phyloP scores from a whole-genome alignment of 495 filamentous ascomycete genomes.

The Lophiostoma macrostomum region DNA sequence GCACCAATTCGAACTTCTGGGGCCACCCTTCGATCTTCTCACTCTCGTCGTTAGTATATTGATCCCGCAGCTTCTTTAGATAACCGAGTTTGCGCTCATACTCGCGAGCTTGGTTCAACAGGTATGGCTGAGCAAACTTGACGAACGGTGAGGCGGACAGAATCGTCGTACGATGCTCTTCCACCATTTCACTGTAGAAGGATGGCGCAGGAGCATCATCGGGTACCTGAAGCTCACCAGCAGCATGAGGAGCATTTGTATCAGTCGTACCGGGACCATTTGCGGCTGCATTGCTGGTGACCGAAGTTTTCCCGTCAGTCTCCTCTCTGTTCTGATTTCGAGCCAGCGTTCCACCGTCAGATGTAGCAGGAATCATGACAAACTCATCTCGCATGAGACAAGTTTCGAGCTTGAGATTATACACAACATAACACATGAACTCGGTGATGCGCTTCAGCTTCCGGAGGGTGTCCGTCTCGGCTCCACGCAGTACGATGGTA shows the following conservation, averaged over 20 bases:
- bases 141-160: conserved; percentile 97
- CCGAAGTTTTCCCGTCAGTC: no score
- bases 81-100: conserved; percentile 80
- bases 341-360: conserved; percentile 39
- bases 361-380: conserved; percentile 73
- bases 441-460: conserved; percentile 93
- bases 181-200: conserved; percentile 91
- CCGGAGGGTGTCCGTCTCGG: conserved; percentile 61
- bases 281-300: background rate
- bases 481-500: conserved; percentile 91
- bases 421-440: conserved; percentile 98
- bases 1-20: conserved; percentile 81
- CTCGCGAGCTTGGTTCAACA: conserved; percentile 86
- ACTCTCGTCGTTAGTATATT: conserved; percentile 50
- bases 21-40: conserved; percentile 45
- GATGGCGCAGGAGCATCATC: conserved; percentile 87
- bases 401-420: conserved; percentile 95
- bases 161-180: conserved; percentile 85
- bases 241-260: background rate
- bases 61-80: conserved; percentile 75
- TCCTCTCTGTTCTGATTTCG: conserved; percentile 15
- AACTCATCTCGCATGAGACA: conserved; percentile 95
- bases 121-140: conserved; percentile 87
- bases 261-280: background rate
- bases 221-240: conserved; percentile 52